Evolutionary conservation across 192 early-diverging fungal genomes (phyloP).

Genomic region (Coemansia sp.): DNA sequence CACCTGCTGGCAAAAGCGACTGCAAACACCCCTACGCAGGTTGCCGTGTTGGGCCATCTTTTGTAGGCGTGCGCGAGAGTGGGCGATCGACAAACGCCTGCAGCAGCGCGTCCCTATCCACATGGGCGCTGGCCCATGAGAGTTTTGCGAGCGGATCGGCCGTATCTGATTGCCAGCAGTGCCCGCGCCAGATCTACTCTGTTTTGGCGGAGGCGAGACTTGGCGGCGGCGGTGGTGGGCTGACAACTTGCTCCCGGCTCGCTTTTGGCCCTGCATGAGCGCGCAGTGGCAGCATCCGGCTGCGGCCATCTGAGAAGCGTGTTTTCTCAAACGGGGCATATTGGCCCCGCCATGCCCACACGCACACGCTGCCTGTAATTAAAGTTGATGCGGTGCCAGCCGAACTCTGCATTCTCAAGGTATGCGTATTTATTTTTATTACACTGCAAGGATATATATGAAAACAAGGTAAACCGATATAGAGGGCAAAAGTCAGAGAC

Average conservation of each 20-base stretch:
- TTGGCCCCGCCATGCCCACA: background rate
- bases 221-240: background rate
- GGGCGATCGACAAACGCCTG: background rate
- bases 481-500: too few relatives aligned
- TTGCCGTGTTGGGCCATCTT: background rate
- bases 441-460: too few relatives aligned
- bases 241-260: background rate
- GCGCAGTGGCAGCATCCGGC: background rate
- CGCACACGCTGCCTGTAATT: background rate
- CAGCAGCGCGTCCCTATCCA: background rate
- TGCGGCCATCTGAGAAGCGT: slow-evolving; percentile 7
- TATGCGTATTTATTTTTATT: background rate
- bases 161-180: slow-evolving; percentile 1
- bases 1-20: background rate
- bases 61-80: background rate
- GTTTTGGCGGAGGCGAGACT: background rate
- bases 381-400: background rate
- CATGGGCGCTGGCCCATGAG: background rate
- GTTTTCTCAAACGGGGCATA: background rate
- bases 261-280: background rate
- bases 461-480: background rate
- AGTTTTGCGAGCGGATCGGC: slow-evolving; percentile 4
- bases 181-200: background rate
- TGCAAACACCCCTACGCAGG: background rate
- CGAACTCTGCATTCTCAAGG: background rate